A percentile compares a stretch with the other conserved stretches of the same genome.
Conservation (phyloP, 208 protist species). For the Leishmania mexicana region DNA sequence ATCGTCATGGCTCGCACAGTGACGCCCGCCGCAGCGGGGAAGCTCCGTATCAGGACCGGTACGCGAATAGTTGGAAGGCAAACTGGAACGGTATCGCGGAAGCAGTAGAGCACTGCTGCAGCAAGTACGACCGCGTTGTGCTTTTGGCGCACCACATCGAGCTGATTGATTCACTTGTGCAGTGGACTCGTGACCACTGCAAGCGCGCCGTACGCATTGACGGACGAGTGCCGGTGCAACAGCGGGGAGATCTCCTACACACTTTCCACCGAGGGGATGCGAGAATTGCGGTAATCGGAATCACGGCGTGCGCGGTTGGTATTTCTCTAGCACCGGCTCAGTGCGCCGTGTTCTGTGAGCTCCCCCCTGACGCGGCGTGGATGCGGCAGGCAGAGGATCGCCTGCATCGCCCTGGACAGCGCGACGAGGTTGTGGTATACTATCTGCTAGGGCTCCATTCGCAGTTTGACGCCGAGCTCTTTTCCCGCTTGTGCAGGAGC, state of each 20-base stretch:
- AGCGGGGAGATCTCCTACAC: slow-evolving; percentile 37
- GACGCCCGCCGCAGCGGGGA: background rate
- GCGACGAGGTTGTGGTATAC: slow-evolving; percentile 47
- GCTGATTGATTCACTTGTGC: slow-evolving; percentile 50
- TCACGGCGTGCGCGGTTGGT: slow-evolving; percentile 79
- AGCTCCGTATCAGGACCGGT: slow-evolving; percentile 58
- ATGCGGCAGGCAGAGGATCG: slow-evolving; percentile 86
- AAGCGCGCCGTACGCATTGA: slow-evolving; percentile 63
- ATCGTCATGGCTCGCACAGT: background rate
- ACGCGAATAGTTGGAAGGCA: slow-evolving; percentile 54
- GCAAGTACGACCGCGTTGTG: slow-evolving; percentile 65
- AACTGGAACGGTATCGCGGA: slow-evolving; percentile 66
- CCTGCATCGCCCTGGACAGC: slow-evolving; percentile 77
- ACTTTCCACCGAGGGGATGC: slow-evolving; percentile 47
- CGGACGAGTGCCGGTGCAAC: slow-evolving; percentile 45
- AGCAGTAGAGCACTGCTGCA: slow-evolving; percentile 56
- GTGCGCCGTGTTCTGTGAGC: slow-evolving; percentile 84
- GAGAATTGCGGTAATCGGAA: slow-evolving; percentile 68
- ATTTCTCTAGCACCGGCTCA: slow-evolving; percentile 68
- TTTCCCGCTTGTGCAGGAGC: slow-evolving; percentile 51
- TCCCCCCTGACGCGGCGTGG: slow-evolving; percentile 79
- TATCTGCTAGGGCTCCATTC: slow-evolving; percentile 73
- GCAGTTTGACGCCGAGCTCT: slow-evolving; percentile 62
- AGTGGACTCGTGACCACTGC: slow-evolving; percentile 26
- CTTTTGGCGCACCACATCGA: slow-evolving; percentile 82